Evolutionary conservation across 495 filamentous ascomycete species (phyloP).

Genomic region (Neurospora sp.): DNA sequence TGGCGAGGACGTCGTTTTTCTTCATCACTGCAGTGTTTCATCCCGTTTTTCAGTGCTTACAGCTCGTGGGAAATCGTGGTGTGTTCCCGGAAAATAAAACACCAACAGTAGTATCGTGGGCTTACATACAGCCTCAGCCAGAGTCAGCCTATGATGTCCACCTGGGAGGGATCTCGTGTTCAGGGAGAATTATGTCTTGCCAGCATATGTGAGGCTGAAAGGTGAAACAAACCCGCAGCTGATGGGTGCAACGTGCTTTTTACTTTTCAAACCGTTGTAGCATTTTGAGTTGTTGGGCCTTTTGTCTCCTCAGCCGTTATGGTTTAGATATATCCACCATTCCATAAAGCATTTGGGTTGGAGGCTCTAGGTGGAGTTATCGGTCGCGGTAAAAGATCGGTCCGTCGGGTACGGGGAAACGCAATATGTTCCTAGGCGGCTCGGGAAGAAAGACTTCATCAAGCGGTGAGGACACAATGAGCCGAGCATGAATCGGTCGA

Average conservation of each 20-base stretch:
- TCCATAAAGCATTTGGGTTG: background rate
- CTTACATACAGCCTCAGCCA: background rate
- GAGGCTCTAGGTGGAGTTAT: background rate
- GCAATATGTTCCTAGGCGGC: background rate
- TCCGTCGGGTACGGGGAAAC: background rate
- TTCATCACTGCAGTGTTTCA: background rate
- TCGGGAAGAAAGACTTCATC: background rate
- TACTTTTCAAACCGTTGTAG: background rate
- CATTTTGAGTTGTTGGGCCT: background rate
- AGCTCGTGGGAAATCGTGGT: background rate
- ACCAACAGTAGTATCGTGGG: background rate
- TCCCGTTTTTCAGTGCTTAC: background rate
- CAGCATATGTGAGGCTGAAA: background rate
- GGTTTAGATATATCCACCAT: background rate
- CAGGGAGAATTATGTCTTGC: background rate
- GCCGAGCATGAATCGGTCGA: background rate
- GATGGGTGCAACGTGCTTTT: background rate
- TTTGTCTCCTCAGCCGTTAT: background rate
- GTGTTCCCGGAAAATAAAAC: background rate
- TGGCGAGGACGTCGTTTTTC: background rate
- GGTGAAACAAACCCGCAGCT: background rate
- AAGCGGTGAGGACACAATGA: background rate
- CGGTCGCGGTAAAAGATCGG: background rate
- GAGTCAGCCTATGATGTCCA: background rate
- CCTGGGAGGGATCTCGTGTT: background rate